These are phyloP conservation scores for Candida freyschussii DNA, from an alignment of 1,139 yeast species.

Conservation along the genomic window DNA sequence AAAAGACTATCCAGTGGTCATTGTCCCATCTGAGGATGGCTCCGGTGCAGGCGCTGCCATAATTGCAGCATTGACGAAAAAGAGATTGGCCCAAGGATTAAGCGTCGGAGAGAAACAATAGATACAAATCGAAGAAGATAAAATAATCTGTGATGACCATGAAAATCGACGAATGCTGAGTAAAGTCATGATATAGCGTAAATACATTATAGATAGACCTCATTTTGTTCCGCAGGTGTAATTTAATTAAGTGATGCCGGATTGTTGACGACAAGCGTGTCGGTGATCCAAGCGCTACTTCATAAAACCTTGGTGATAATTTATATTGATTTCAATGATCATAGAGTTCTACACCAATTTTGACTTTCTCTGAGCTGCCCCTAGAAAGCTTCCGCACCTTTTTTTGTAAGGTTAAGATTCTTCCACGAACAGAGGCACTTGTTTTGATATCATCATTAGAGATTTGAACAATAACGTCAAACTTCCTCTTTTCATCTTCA, in stretches of 20 bases:
- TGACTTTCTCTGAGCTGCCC: slow-evolving; percentile 39
- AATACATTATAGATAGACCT: no score
- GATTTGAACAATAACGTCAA: slow-evolving; percentile 42
- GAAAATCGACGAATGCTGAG: neutral
- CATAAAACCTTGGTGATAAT: neutral
- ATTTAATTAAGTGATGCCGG: no score
- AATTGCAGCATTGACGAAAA: slow-evolving; percentile 88
- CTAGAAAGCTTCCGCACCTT: slow-evolving; percentile 45
- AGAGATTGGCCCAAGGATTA: slow-evolving; percentile 64
- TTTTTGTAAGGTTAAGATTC: slow-evolving; percentile 47
- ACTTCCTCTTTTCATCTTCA: slow-evolving; percentile 30
- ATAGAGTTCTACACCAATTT: slow-evolving; percentile 34
- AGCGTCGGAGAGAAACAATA: slow-evolving; percentile 57
- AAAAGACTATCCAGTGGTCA: slow-evolving; percentile 67
- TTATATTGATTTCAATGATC: slow-evolving; percentile 14
- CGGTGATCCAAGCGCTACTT: no score
- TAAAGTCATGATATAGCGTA: no score
- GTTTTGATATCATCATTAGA: slow-evolving; percentile 48
- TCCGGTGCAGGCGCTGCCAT: slow-evolving; percentile 98
- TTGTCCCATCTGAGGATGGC: slow-evolving; percentile 95
- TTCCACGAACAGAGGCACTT: slow-evolving; percentile 49
- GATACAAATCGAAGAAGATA: neutral
- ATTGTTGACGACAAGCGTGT: no score
- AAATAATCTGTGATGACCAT: neutral
- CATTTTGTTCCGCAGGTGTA: no score